Evolutionary conservation across 2,329 filamentous ascomycete species (phyloP), one percentile per base, ranked within the genome.

Genomic region (Neopestalotiopsis sp.): DNA sequence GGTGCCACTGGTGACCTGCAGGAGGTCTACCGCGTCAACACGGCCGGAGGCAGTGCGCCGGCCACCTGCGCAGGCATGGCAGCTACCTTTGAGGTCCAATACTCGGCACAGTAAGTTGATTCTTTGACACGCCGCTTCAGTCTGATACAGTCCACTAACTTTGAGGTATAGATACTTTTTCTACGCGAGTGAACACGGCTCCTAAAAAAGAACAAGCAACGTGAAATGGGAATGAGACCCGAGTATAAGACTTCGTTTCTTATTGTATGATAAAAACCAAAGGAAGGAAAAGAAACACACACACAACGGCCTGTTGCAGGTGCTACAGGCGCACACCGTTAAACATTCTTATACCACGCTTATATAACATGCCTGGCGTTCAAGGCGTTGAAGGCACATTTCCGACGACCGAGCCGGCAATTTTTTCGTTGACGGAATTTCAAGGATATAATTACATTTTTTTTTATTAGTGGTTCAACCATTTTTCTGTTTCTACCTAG

Each of bases 11-110:
- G 88, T 2, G 82, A 84, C 59, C 88, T 93, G 73, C 88, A 90
- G 78, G 90, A 94, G 78, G 91, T 97, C 30, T 98, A 95, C 82
- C 89, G 95, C 13, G 83, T 98, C 59, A 87, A 93, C 75, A 98
- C 95, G 12, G 94, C 92, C 0, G 95, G 94, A 32, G 95, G 95
- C 12, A 88, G 86, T 61, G 82, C 94, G 1, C 95, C 95, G 0
- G 83, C 87, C 32, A 92, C 90, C 0, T 98, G 95, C 78, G 78
- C 87, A 42, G 92, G 89, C 12, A 85, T 89, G 84, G 79, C 84
- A 0, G 84, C 85, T 12, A 76, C 81, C 1, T 95, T 98, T 73
- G 83, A 91, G 71, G 89, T 97, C 14, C 85, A 95, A 76, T 98
- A 98, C 81, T 86, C 93, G 40, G 90, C 95, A 57, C 89, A 95